Conservation (phyloP, 2,329 filamentous ascomycete species). For the Colletotrichum melonis region DNA sequence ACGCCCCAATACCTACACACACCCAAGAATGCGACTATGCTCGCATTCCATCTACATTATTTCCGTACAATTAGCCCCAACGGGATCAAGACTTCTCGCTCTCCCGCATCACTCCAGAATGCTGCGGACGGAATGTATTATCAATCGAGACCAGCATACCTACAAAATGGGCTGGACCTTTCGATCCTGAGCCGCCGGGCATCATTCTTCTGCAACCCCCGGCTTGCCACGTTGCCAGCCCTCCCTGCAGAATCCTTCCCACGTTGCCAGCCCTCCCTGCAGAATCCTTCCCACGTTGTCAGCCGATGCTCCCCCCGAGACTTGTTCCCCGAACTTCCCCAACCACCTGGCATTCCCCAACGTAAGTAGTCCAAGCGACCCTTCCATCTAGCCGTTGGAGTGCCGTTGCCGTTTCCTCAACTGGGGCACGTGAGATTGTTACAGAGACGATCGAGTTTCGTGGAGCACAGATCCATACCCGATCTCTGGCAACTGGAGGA, state of each 20-base stretch:
- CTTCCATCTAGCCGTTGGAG: neutral
- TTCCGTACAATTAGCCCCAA: neutral
- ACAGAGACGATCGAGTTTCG: neutral
- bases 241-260: constrained; percentile 15
- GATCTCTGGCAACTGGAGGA: too few relatives aligned
- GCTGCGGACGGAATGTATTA: too few relatives aligned
- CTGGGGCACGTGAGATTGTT: neutral
- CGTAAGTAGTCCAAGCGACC: constrained; percentile 4
- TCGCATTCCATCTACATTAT: neutral
- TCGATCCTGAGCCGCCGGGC: neutral
- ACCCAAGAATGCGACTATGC: neutral
- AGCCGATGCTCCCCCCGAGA: neutral
- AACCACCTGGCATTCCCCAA: constrained; percentile 17
- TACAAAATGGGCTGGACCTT: too few relatives aligned
- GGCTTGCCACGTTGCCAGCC: constrained; percentile 22
- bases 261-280: constrained; percentile 17
- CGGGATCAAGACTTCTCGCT: neutral
- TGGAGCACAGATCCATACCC: neutral
- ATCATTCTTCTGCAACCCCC: constrained; percentile 8
- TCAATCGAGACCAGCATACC: neutral
- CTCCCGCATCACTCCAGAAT: neutral
- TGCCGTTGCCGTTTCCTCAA: too few relatives aligned
- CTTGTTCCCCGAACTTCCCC: neutral
- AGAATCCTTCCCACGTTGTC: constrained; percentile 22
- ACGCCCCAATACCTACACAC: neutral